Percentiles rank a stretch among this genome's conserved stretches.
Conservation (phyloP, 1,284 basidiomycete genomes). For the Ustilago esculenta region DNA sequence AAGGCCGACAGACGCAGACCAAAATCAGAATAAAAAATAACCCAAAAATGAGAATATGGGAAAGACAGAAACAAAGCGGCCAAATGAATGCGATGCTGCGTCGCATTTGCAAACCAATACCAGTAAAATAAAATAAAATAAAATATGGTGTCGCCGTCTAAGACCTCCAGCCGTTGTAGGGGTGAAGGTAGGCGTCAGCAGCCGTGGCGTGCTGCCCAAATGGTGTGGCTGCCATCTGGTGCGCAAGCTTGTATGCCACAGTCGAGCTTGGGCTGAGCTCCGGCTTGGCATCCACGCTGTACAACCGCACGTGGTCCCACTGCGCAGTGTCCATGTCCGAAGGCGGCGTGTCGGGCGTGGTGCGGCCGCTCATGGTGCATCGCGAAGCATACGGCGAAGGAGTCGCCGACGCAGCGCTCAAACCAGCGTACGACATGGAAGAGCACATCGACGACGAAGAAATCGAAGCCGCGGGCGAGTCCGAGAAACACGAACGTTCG, state of each 20-base stretch:
- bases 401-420: constrained; percentile 34
- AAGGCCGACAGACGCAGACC: constrained; percentile 6
- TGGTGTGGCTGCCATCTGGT: constrained; percentile 1
- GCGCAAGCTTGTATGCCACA: constrained; percentile 20
- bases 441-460: constrained; percentile 51
- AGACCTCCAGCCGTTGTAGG: constrained; percentile 41
- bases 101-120: neutral
- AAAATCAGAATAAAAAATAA: too few relatives aligned
- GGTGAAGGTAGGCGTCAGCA: constrained; percentile 37
- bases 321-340: constrained; percentile 49
- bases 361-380: constrained; percentile 50
- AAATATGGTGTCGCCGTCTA: neutral
- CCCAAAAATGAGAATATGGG: too few relatives aligned
- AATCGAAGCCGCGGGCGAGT: constrained; percentile 41
- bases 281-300: constrained; percentile 21
- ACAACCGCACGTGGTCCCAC: constrained; percentile 42
- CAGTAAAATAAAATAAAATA: neutral
- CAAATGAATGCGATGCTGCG: constrained; percentile 13
- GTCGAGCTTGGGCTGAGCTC: constrained; percentile 24
- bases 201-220: constrained; percentile 17
- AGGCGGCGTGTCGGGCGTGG: constrained; percentile 61
- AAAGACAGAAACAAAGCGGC: too few relatives aligned
- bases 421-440: constrained; percentile 34
- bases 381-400: constrained; percentile 51
- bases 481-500: constrained; percentile 28